phyloP scores from a whole-genome alignment of 2,329 filamentous ascomycete species.

The Beauveria bassiana region DNA sequence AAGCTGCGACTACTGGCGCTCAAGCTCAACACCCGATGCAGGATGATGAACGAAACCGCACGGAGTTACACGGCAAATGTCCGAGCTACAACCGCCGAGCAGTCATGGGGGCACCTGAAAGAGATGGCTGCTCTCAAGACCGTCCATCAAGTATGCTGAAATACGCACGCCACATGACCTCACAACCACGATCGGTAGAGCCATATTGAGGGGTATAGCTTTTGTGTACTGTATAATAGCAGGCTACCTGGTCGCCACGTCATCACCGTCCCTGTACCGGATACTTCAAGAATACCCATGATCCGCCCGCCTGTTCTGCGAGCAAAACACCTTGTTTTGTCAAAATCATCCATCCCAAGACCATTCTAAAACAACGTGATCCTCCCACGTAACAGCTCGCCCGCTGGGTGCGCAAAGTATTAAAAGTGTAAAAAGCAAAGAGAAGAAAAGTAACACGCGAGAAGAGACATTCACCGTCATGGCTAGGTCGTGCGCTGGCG shows the following conservation, averaged over 20 bases:
- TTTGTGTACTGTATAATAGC: not conserved
- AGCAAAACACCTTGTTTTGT: not conserved
- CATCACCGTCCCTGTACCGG: not conserved
- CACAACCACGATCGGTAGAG: not conserved
- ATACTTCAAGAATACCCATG: not conserved
- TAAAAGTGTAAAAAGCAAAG: not conserved
- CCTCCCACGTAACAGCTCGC: not conserved
- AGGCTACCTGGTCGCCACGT: not conserved
- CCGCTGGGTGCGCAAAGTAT: not conserved
- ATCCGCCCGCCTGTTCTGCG: not conserved
- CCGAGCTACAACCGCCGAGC: not conserved
- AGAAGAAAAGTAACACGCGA: not conserved
- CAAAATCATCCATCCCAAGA: not conserved
- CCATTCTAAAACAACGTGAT: not conserved
- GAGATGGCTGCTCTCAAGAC: not conserved
- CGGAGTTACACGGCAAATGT: not conserved
- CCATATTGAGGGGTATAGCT: not conserved
- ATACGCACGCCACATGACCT: not conserved
- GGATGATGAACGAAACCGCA: not conserved
- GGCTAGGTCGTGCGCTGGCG: constrained; percentile 8
- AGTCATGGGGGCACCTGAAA: not conserved
- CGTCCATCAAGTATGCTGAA: too few species aligned
- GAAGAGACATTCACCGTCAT: not conserved
- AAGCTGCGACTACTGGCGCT: not conserved
- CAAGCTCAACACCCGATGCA: not conserved